phyloP scores from a whole-genome alignment of 768 basidiomycete genomes.

The Leccinum subtestaceum region DNA sequence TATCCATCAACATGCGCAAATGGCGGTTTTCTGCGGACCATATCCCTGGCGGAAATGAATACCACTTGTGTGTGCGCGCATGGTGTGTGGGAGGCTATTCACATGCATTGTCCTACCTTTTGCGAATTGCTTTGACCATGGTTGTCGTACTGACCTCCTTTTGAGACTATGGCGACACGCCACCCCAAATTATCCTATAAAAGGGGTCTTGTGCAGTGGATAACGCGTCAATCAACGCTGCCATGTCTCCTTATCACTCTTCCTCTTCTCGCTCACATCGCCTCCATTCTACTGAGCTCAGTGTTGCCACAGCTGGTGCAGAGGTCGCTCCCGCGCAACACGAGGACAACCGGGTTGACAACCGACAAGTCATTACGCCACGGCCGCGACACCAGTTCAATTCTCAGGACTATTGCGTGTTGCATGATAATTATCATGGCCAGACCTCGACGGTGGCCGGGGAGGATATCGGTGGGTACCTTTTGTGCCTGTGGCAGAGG shows the following conservation, averaged over 20 bases:
- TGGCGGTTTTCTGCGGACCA: background rate
- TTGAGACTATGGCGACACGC: conserved; percentile 9
- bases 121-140: conserved; percentile 10
- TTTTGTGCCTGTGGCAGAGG: background rate
- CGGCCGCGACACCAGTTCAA: background rate
- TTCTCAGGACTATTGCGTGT: background rate
- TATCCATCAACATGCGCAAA: background rate
- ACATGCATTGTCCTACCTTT: conserved; percentile 7
- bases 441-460: background rate
- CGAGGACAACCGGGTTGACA: background rate
- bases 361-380: background rate
- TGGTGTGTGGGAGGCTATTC: conserved; percentile 13
- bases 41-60: conserved; percentile 6
- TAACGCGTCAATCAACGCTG: background rate
- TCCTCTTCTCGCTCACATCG: background rate
- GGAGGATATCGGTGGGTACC: conserved; percentile 8
- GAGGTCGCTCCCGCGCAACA: background rate
- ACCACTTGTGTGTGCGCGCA: background rate
- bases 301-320: background rate
- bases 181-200: conserved; percentile 9
- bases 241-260: conserved; percentile 4
- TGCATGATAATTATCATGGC: background rate
- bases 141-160: conserved; percentile 1
- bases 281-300: conserved; percentile 3
- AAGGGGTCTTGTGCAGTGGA: background rate